Conservation (phyloP, 2,329 filamentous ascomycete species). For the Blastomyces percursus region DNA sequence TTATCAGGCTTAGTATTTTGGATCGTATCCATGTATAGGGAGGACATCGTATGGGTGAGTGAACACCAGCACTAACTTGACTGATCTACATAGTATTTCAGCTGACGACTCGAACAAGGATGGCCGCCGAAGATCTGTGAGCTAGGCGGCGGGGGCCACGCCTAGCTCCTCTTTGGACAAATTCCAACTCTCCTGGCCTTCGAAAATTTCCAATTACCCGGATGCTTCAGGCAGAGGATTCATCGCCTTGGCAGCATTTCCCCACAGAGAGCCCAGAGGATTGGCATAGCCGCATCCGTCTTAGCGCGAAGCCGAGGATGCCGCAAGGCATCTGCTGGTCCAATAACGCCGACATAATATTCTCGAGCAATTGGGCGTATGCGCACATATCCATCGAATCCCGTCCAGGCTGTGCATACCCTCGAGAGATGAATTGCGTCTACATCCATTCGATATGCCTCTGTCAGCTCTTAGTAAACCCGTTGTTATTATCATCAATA, state of each 20-base stretch:
- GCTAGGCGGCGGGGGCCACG: not conserved
- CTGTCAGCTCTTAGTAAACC: not conserved
- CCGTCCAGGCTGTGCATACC: not conserved
- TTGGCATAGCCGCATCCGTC: not conserved
- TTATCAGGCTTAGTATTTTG: not conserved
- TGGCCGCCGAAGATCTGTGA: not conserved
- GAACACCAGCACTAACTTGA: not conserved
- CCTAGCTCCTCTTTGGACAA: not conserved
- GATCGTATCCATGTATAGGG: not conserved
- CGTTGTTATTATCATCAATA: not conserved
- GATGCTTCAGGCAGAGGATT: not conserved
- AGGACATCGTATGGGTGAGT: not conserved
- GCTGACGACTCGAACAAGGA: slow-evolving; percentile 2
- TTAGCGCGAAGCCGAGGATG: not conserved
- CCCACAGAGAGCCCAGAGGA: not conserved
- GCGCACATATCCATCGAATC: not conserved
- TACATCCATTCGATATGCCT: not conserved
- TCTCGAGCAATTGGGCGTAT: not conserved
- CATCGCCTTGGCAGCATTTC: not conserved
- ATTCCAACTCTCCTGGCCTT: not conserved
- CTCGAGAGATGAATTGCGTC: not conserved
- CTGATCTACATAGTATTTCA: not conserved
- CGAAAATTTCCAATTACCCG: not conserved
- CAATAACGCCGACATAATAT: not conserved
- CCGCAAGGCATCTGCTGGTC: not conserved